Evolutionary conservation across 139 green algal genomes (phyloP).

Genomic region (Protoeuglena noctilucae): DNA sequence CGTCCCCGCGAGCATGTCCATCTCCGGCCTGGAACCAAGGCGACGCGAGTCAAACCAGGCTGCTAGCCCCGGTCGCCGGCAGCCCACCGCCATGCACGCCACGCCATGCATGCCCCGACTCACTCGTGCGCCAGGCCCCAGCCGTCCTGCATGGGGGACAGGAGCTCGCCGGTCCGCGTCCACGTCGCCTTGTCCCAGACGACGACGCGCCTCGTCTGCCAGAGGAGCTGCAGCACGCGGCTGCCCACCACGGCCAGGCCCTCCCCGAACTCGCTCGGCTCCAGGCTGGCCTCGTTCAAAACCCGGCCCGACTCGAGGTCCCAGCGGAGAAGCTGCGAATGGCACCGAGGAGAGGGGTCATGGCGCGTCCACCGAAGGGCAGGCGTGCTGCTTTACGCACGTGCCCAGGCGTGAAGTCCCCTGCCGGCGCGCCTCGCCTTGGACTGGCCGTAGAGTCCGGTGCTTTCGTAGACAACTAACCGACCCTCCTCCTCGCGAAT

Average conservation of each 20-base stretch:
- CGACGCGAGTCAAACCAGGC: too few relatives aligned
- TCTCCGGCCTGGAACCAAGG: too few relatives aligned
- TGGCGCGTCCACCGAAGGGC: slow-evolving; percentile 3
- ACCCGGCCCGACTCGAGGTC: too few relatives aligned
- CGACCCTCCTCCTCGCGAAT: too few relatives aligned
- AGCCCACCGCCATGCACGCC: too few relatives aligned
- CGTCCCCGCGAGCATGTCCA: too few relatives aligned
- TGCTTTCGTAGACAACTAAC: slow-evolving; percentile 1
- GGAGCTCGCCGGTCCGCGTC: not conserved
- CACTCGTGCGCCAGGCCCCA: not conserved
- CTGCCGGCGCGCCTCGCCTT: slow-evolving; percentile 3
- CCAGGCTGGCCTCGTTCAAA: too few relatives aligned
- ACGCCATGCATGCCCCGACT: too few relatives aligned
- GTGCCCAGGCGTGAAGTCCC: too few relatives aligned
- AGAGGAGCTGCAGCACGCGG: not conserved
- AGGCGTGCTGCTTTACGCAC: not conserved
- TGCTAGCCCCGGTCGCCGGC: too few relatives aligned
- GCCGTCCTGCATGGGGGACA: not conserved
- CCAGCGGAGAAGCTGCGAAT: too few relatives aligned
- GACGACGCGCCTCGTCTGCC: not conserved
- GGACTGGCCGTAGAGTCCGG: slow-evolving; percentile 1
- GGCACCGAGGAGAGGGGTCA: too few relatives aligned
- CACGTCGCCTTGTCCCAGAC: not conserved
- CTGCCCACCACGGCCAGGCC: not conserved
- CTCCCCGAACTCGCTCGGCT: not conserved